Evolutionary conservation across 805 yeast genomes (phyloP).

Genomic region (Saitoella complicata): DNA sequence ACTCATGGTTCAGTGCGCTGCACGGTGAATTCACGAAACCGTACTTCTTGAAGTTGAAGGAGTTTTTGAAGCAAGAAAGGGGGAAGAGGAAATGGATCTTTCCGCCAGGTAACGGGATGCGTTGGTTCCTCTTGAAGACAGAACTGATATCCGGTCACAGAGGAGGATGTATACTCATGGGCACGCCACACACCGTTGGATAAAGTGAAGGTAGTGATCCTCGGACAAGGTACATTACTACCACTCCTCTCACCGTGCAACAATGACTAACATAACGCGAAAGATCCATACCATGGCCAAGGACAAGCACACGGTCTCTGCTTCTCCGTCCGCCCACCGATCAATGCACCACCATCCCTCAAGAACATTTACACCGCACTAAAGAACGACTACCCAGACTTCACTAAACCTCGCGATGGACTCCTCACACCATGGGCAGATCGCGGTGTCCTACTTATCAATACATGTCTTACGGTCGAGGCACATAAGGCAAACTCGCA

Average conservation of each 20-base stretch:
- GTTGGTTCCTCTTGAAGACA: not conserved
- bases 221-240: conserved; percentile 45
- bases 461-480: conserved; percentile 77
- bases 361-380: conserved; percentile 74
- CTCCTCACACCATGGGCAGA: conserved; percentile 70
- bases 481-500: conserved; percentile 93
- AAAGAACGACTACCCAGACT: conserved; percentile 50
- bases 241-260: not conserved
- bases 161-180: conserved; percentile 73
- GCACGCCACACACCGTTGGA: conserved; percentile 66
- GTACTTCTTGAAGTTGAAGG: conserved; percentile 60
- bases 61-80: conserved; percentile 36
- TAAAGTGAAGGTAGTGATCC: conserved; percentile 55
- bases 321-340: conserved; percentile 74
- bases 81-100: conserved; percentile 35
- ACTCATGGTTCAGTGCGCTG: conserved; percentile 60
- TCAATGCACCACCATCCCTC: conserved; percentile 76
- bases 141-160: not conserved
- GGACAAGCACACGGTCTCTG: conserved; percentile 97
- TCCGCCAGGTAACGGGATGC: conserved; percentile 50
- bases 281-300: conserved; percentile 84
- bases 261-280: not conserved
- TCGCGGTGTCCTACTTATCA: conserved; percentile 74
- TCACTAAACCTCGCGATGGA: conserved; percentile 42
- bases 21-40: conserved; percentile 66